Conservation (phyloP, 2,329 filamentous ascomycete species). For the Aphanocladium album region DNA sequence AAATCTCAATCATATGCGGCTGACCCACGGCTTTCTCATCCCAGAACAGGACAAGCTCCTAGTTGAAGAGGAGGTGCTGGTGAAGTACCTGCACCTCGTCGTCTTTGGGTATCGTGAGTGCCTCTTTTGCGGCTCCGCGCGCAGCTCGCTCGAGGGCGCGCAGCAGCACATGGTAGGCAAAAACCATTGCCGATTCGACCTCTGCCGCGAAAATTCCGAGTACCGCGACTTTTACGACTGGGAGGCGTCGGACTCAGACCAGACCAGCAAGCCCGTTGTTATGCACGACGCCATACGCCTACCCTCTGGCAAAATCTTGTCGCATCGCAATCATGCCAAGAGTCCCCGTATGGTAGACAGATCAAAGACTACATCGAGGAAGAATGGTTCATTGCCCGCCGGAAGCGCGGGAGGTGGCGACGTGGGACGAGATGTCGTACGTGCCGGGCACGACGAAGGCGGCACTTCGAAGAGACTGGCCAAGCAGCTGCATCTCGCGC, state of each 20-base stretch:
- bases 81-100: constrained; percentile 44
- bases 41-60: constrained; percentile 33
- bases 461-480: background rate
- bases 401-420: background rate
- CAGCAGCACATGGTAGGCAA: constrained; percentile 48
- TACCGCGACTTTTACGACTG: constrained; percentile 38
- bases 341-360: background rate
- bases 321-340: constrained; percentile 18
- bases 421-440: background rate
- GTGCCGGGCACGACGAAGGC: background rate
- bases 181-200: constrained; percentile 42
- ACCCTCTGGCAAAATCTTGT: constrained; percentile 29
- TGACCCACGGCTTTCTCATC: constrained; percentile 41
- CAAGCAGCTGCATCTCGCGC: background rate
- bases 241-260: background rate
- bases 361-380: background rate
- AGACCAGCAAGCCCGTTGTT: background rate
- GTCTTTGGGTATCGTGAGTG: constrained; percentile 46
- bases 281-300: constrained; percentile 26
- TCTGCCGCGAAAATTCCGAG: constrained; percentile 29
- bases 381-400: background rate
- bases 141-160: constrained; percentile 37
- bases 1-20: constrained; percentile 44
- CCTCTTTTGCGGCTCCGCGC: constrained; percentile 42
- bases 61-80: constrained; percentile 42